Evolutionary conservation across 371 early-diverging fungal species (phyloP), one percentile per base, ranked within the genome.

Genomic region (Mortierella sp.): DNA sequence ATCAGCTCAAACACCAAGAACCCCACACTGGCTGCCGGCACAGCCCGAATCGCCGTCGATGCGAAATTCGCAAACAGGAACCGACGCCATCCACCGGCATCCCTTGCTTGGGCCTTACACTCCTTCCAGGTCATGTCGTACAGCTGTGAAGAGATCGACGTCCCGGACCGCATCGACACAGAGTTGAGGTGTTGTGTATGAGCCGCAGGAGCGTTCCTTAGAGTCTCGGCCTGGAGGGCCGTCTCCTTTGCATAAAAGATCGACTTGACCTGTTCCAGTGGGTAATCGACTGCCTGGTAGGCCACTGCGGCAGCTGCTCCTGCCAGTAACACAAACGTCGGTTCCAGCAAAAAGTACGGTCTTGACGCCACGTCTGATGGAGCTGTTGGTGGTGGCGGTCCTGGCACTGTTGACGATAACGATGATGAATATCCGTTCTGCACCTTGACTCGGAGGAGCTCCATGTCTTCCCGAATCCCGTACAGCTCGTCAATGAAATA

Each of bases 1-100:
- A 94, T 90, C 22, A 94, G 66, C 79, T 94, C 94, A 86, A 94
- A 94, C 13, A 92, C 92, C 22, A 94, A 70, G 50, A 94, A 92
- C 2, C 94, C 94, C 1, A 92, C 82, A 70, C 93, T 92, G 10
- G 94, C 92, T 0, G 94, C 94, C 6, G 94, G 94, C 0, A 93
- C 90, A 4, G 92, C 90, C 43, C 92, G 87, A 45, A 93, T 71
- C 10, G 93, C 89, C 0, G 93, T 93, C 14, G 86, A 84, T 1
- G 86, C 88, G 86, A 94, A 94, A 40, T 91, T 94, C 34, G 90
- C 85, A 53, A 92, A 94, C 39, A 94, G 64, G 65, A 90, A 92
- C 40, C 82, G 86, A 39, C 83, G 86, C 92, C 89, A 91, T 41
- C 90, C 89, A 0, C 89, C 90, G 10, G 85, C 85, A 64, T 82